Base-by-base conservation (phyloP, 2,329 filamentous ascomycete species). In the Alternaria brassicicola region DNA sequence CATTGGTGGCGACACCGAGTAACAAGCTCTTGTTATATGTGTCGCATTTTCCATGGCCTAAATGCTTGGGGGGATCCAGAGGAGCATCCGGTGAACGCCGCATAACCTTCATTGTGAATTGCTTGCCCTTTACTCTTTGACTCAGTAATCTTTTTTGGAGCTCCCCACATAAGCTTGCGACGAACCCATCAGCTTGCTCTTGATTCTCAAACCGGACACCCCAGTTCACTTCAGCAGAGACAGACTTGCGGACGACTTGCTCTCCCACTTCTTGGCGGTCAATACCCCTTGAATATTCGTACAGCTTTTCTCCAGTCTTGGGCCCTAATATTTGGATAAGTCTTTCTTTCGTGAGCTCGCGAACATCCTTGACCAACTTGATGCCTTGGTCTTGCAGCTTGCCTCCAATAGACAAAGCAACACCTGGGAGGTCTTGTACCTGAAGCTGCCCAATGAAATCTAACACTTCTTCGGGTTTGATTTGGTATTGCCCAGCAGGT, bases 171-270 rank as follows among this genome's bases (percentile, higher is more conserved):
- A 99, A 81, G 64, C 91, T 95, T 61, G 87, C 82, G 28, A 98
- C 85, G 74, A 99, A 99, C 64, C 96, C 92, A 58, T 98, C 94
- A 0, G 93, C 93, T 77, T 99, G 94, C n/a, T 86, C 84, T 71
- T 97, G 92, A 59, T 85, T 96, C 66, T 95, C 87, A 73, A 99
- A 99, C 6, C 95, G 88, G 55, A 99, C 96, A 3, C 96, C 95
- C 95, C 95, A 99, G 69, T 95, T 99, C 62, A 99, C 92, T 75
- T 99, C 95, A 1, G 94, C 94, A 2, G 95, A 98, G 0, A 99
- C 92, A 0, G 94, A 98, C 73, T 98, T 99, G 52, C 95, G 88
- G 15, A 92, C 82, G 0, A 89, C 86, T 70, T 96, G 90, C 56
- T 94, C 90, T 30, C 93, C 94, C 6, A 98, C 92, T 75, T 97